A percentile compares a stretch with the other conserved stretches of the same genome.
phyloP scores from a whole-genome alignment of 345 rosid genomes.

The Arabidopsis thaliana region TAIR10.1 NC_003074.8:6311501-6312000 shows the following conservation, averaged over 20 bases:
- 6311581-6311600: slow-evolving; percentile 16
- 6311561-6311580: slow-evolving; percentile 15
- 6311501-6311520: slow-evolving; percentile 98
- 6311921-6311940: slow-evolving; percentile 6
- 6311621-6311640: slow-evolving; percentile 97
- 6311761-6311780: slow-evolving; percentile 35
- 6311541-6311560: slow-evolving; percentile 1
- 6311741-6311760: slow-evolving; percentile 94
- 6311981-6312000: slow-evolving; percentile 27
- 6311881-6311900: slow-evolving; percentile 79
- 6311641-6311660: slow-evolving; percentile 98
- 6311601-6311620: slow-evolving; percentile 83
- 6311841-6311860: slow-evolving; percentile 73
- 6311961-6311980: slow-evolving; percentile 14
- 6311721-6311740: slow-evolving; percentile 94
- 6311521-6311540: slow-evolving; percentile 73
- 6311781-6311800: slow-evolving; percentile 16
- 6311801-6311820: slow-evolving; percentile 25
- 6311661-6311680: slow-evolving; percentile 98
- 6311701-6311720: slow-evolving; percentile 97
- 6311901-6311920: slow-evolving; percentile 15
- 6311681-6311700: slow-evolving; percentile 80
- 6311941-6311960: slow-evolving; percentile 23
- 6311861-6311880: slow-evolving; percentile 70
- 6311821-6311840: slow-evolving; percentile 54